Conservation (phyloP, 768 basidiomycete species). For the Lentinula detonsa region DNA sequence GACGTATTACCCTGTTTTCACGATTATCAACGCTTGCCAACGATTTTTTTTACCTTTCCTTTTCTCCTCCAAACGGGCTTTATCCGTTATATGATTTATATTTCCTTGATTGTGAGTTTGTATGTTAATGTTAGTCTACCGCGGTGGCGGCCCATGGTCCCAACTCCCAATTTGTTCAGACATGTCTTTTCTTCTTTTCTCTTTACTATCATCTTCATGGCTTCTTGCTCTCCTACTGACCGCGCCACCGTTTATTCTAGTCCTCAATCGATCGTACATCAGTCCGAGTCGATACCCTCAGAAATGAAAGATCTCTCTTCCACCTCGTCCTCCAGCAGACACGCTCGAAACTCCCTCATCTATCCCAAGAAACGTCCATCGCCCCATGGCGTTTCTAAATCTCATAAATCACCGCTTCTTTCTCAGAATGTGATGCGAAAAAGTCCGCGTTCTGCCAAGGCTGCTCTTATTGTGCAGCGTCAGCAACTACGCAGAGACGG, state of each 20-base stretch:
- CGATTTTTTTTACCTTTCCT: slow-evolving; percentile 18
- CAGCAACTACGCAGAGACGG: slow-evolving; percentile 62
- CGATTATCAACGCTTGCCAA: slow-evolving; percentile 30
- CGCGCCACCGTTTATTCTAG: slow-evolving; percentile 22
- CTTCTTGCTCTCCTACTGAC: slow-evolving; percentile 16
- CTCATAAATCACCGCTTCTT: slow-evolving; percentile 49
- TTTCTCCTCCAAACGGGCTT: slow-evolving; percentile 13
- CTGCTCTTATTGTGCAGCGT: slow-evolving; percentile 53
- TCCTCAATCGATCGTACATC: slow-evolving; percentile 36
- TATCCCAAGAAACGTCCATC: slow-evolving; percentile 87
- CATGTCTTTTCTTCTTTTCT: slow-evolving; percentile 16
- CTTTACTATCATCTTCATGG: slow-evolving; percentile 17
- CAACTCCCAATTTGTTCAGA: not conserved
- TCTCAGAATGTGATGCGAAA: slow-evolving; percentile 46
- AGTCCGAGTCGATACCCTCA: slow-evolving; percentile 31
- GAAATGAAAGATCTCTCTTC: slow-evolving; percentile 77
- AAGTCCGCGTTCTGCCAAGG: slow-evolving; percentile 63
- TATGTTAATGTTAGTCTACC: slow-evolving; percentile 6
- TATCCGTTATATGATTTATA: slow-evolving; percentile 21
- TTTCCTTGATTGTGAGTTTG: slow-evolving; percentile 12
- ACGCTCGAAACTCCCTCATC: slow-evolving; percentile 55
- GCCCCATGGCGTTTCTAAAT: slow-evolving; percentile 70
- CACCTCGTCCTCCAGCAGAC: slow-evolving; percentile 50
- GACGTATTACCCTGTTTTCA: slow-evolving; percentile 17
- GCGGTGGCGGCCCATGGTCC: not conserved